Percentiles rank a stretch among this genome's conserved stretches.
These are phyloP conservation scores for Casuarina cunninghamiana DNA, from an alignment of 306 rosid genomes.

Conservation along the genomic window DNA sequence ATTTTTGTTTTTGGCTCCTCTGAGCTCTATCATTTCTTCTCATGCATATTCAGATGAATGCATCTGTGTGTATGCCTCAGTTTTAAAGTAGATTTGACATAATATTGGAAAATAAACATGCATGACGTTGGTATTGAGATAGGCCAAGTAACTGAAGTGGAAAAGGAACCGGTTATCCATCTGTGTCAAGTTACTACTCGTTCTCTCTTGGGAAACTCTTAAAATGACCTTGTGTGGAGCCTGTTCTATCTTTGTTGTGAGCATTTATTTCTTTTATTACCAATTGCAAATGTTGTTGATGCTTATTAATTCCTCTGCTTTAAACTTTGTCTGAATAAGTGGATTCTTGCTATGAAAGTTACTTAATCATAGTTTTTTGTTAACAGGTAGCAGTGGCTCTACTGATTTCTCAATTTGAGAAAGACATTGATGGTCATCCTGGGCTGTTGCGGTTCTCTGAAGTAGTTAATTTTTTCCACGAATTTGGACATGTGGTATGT, in stretches of 20 bases:
- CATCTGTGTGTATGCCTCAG: background rate
- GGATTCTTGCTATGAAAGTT: background rate
- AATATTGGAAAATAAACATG: background rate
- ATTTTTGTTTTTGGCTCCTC: background rate
- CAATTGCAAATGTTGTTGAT: background rate
- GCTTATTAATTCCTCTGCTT: background rate
- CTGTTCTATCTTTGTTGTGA: background rate
- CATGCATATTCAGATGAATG: background rate
- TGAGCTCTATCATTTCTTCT: background rate
- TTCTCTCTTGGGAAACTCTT: background rate
- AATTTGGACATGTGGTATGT: slow-evolving; percentile 98
- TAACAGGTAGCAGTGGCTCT: slow-evolving; percentile 77
- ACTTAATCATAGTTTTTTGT: slow-evolving; percentile 18
- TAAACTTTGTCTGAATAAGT: background rate
- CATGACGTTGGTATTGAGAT: background rate
- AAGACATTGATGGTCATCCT: slow-evolving; percentile 54
- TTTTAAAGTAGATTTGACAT: slow-evolving; percentile 1
- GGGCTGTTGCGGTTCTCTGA: slow-evolving; percentile 85
- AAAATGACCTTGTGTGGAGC: background rate
- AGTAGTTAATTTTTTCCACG: slow-evolving; percentile 88
- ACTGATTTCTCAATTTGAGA: slow-evolving; percentile 68
- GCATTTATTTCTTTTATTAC: background rate
- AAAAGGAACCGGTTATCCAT: background rate
- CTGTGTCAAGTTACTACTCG: background rate
- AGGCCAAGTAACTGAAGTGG: background rate